Evolutionary conservation across 371 early-diverging fungal genomes (phyloP), one percentile per base, ranked within the genome.

Genomic region (Lichtheimia ornata): DNA sequence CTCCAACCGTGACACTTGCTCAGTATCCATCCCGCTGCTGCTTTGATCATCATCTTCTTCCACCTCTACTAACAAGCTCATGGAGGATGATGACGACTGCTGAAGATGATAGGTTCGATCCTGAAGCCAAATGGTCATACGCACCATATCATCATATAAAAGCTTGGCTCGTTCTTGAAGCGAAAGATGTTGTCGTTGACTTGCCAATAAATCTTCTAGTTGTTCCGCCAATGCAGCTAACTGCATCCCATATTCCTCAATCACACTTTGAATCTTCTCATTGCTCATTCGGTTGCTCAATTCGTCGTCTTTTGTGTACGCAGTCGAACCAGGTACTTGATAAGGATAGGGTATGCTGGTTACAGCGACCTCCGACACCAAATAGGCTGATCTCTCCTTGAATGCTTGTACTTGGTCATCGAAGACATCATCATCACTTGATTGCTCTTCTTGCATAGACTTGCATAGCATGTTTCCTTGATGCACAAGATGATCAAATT

Each of bases 81-180:
- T 65, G 69, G 63, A 25, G 79, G 74, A 7, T 18, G 65, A 43
- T 79, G 74, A 7, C n/a, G 65, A 43, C 11, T 64, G 56, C 40
- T 54, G 15, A n/a, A 54, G 13, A 18, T 12, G 40, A 18, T 13
- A 9, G 4, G 61, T 27, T 22, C 74, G 63, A 22, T 79, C 77
- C 20, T 72, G 74, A n/a, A 81, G 56, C 82, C 80, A 81, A n/a
- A 59, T 56, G 0, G 66, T 71, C 52, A 81, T 59, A 2, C 75
- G 66, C 6, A 67, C 58, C 63, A 80, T 60, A 54, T 81, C 82
- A 20, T 83, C 76, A 35, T 76, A 72, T 3, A 66, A 72, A 6
- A 74, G 62, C 13, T 65, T 67, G 11, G 78, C 73, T 6, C 74
- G 65, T 43, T 76, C 70, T 14, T 76, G 75, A 6, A 83, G 59